These are phyloP conservation scores for Rhodotorula babjevae DNA, from an alignment of 768 basidiomycete species.

Conservation along the genomic window DNA sequence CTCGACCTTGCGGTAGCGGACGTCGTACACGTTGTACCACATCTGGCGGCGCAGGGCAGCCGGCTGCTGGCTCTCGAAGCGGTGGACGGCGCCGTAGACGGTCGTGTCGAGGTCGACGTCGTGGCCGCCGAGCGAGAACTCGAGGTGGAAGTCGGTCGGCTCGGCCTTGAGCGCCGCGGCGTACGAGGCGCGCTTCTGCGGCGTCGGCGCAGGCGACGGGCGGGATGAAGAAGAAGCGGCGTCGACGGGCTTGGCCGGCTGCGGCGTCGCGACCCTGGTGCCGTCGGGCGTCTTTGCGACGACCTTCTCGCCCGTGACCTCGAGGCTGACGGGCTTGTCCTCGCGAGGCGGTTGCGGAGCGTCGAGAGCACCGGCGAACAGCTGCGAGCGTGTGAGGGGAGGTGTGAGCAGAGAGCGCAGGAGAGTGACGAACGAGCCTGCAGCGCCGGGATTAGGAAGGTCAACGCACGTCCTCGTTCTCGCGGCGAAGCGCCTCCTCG, in stretches of 20 bases:
- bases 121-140: conserved; percentile 90
- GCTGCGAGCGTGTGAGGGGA: conserved; percentile 2
- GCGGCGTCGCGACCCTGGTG: conserved; percentile 86
- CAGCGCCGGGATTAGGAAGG: too few species aligned
- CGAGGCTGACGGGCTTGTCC: conserved; percentile 41
- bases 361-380: conserved; percentile 14
- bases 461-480: conserved; percentile 2
- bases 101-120: conserved; percentile 78
- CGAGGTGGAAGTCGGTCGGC: conserved; percentile 92
- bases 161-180: conserved; percentile 89
- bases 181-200: conserved; percentile 58
- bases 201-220: conserved; percentile 46
- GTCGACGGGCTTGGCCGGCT: conserved; percentile 48
- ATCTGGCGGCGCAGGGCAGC: conserved; percentile 19
- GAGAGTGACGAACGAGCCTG: too few species aligned
- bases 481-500: conserved; percentile 8
- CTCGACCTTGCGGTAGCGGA: conserved; percentile 86
- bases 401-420: too few species aligned
- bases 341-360: conserved; percentile 11
- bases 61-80: conserved; percentile 60
- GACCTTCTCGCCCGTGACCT: conserved; percentile 54
- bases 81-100: conserved; percentile 93
- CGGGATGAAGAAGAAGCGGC: conserved; percentile 46
- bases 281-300: conserved; percentile 97
- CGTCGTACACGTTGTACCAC: conserved; percentile 84